phyloP scores from a whole-genome alignment of 1,284 basidiomycete species.

The Phellopilus nigrolimitatus region DNA sequence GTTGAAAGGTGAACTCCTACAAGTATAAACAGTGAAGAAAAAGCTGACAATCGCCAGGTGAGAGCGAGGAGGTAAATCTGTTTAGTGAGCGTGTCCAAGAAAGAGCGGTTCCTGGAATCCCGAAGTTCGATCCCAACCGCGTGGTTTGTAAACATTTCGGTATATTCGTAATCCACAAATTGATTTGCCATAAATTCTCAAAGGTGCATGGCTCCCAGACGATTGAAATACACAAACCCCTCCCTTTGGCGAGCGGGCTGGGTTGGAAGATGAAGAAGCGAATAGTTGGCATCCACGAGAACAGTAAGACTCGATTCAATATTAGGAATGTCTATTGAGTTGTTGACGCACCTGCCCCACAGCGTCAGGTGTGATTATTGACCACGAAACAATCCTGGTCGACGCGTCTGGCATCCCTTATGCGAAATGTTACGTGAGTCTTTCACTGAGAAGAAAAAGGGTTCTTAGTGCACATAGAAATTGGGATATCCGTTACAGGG shows the following conservation, averaged over 20 bases:
- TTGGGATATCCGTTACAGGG: conserved; percentile 37
- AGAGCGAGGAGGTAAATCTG: conserved; percentile 57
- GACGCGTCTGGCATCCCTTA: conserved; percentile 61
- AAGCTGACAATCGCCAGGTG: conserved; percentile 30
- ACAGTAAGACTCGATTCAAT: conserved; percentile 48
- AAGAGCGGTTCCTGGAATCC: conserved; percentile 53
- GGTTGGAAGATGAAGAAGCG: conserved; percentile 63
- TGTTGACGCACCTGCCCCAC: conserved; percentile 2
- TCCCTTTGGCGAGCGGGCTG: conserved; percentile 59
- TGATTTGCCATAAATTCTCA: neutral
- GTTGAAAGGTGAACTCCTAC: conserved; percentile 45
- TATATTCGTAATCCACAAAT: neutral
- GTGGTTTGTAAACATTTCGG: conserved; percentile 36
- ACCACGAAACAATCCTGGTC: conserved; percentile 56
- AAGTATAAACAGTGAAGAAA: neutral
- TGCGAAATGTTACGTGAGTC: conserved; percentile 64
- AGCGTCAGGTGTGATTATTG: conserved; percentile 77
- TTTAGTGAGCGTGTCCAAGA: conserved; percentile 51
- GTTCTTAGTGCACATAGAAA: neutral
- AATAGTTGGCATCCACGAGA: conserved; percentile 66
- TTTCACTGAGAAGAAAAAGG: neutral
- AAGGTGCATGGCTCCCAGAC: conserved; percentile 72
- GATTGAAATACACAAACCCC: conserved; percentile 65
- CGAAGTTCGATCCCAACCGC: conserved; percentile 59
- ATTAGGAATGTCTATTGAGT: neutral